Percentiles rank a stretch among this genome's conserved stretches.
These are phyloP conservation scores for Tolypocladium ovalisporum DNA, from an alignment of 2,329 filamentous ascomycete genomes.

Conservation along the genomic window DNA sequence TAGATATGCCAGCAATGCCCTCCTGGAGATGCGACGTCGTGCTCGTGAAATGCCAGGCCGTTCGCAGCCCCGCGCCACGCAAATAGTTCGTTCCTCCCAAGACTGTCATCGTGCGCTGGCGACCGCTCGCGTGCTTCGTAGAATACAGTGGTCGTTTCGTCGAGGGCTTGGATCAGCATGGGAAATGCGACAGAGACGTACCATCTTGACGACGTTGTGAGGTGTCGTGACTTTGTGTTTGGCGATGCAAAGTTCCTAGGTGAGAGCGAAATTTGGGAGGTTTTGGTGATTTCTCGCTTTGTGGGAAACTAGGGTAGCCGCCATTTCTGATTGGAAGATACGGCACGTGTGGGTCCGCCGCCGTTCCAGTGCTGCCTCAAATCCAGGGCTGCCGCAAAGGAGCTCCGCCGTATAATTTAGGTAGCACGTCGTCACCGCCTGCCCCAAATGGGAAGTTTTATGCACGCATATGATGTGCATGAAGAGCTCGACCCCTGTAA, in stretches of 20 bases:
- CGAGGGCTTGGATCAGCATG: conserved; percentile 4
- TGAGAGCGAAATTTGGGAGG: conserved; percentile 25
- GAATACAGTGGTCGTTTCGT: not conserved
- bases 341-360: conserved; percentile 10
- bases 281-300: conserved; percentile 34
- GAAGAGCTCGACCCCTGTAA: not conserved
- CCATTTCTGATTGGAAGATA: conserved; percentile 19
- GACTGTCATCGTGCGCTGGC: conserved; percentile 20
- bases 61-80: not conserved
- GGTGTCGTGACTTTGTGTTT: conserved; percentile 30
- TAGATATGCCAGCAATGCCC: not conserved
- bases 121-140: conserved; percentile 9
- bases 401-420: not conserved
- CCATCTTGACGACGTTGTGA: conserved; percentile 39
- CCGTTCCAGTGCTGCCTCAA: not conserved
- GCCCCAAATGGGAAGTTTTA: not conserved
- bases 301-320: conserved; percentile 30
- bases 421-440: not conserved
- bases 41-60: not conserved
- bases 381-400: not conserved
- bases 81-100: conserved; percentile 2
- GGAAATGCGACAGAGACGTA: conserved; percentile 19
- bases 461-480: not conserved
- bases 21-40: not conserved
- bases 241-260: conserved; percentile 29